Conservation (phyloP, 257 asterid species). For the Agastache rugosa region DNA sequence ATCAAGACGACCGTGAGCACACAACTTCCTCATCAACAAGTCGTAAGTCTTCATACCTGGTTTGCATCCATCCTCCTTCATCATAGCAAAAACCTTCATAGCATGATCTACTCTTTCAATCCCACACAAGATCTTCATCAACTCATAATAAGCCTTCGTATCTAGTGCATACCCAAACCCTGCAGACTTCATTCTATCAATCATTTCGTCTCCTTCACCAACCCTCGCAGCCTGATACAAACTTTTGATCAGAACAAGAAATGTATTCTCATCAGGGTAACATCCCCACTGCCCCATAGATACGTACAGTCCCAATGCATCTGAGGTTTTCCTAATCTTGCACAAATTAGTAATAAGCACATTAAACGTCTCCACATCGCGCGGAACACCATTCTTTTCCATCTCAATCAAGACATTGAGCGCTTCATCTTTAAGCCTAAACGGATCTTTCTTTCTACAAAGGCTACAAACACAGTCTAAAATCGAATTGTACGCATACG, state of each 20-base stretch:
- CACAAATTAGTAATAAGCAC: constrained; percentile 79
- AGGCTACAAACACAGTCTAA: constrained; percentile 85
- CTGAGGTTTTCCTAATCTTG: constrained; percentile 77
- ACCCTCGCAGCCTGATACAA: constrained; percentile 88
- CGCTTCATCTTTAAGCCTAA: constrained; percentile 63
- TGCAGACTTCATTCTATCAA: constrained; percentile 91
- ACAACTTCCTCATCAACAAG: constrained; percentile 76
- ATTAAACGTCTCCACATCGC: constrained; percentile 84
- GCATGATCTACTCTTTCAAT: constrained; percentile 94
- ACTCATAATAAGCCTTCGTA: constrained; percentile 75
- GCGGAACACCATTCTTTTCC: constrained; percentile 87
- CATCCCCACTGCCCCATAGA: constrained; percentile 90
- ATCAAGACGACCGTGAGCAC: constrained; percentile 74
- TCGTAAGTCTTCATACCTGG: constrained; percentile 84
- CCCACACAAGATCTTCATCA: constrained; percentile 82
- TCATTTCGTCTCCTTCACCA: constrained; percentile 95
- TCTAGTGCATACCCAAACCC: constrained; percentile 70
- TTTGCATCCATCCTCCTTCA: constrained; percentile 78
- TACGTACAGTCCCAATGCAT: constrained; percentile 62
- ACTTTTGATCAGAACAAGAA: constrained; percentile 73
- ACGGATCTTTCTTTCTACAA: constrained; percentile 90
- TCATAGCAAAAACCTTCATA: constrained; percentile 65
- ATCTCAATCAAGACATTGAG: constrained; percentile 67
- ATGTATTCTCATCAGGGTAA: constrained; percentile 67
- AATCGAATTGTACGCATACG: constrained; percentile 67